Evolutionary conservation across 225 moss, liverwort and hornwort species (phyloP), one percentile per base, ranked within the genome.

Genomic region (Straminergon stramineum): DNA sequence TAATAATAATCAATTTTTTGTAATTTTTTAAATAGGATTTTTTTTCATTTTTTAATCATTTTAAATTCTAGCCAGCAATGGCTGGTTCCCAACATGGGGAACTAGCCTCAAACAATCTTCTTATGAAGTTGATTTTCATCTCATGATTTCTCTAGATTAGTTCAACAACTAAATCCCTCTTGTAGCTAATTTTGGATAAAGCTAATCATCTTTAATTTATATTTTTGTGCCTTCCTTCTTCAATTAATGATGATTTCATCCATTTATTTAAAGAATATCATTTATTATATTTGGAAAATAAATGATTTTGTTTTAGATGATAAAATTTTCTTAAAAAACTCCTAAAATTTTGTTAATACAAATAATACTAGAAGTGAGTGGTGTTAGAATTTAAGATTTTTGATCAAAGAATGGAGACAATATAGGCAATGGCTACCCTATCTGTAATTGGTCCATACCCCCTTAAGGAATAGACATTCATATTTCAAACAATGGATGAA

Each of bases 361-460:
- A 41, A 26, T 41, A 71, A 26, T 2, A 73, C 1, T 43, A 43
- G 9, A 3, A 27, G 9, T 73, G 10, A 10, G 0, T 26, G 0
- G 27, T 28, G 8, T 43, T 0, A 73, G 73, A 43, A 20, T 52
- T 52, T 20, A 32, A 52, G 13, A 52, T 20, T 34, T 52, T 3
- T 20, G 1, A 52, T 76, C 4, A 32, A 13, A 32, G 1, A 52
- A 76, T 76, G 4, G 10, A 52, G 13, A 48, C 21, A 52, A 52
- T 52, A 13, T 34, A 2, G 0, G 2, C 6, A 11, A 52, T 34
- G 7, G 7, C 35, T 35, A 55, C 23, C 4, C 8, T 23, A 78
- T 22, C 4, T 0, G 0, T 9, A 76, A 20, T 76, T 51, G 7
- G 6, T 13, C 31, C 1, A 1, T 32, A 20, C 13, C 0, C 1